Evolutionary conservation across 345 rosid species (phyloP), one percentile per base, ranked within the genome.

Genomic region (Camelina sativa): DNA sequence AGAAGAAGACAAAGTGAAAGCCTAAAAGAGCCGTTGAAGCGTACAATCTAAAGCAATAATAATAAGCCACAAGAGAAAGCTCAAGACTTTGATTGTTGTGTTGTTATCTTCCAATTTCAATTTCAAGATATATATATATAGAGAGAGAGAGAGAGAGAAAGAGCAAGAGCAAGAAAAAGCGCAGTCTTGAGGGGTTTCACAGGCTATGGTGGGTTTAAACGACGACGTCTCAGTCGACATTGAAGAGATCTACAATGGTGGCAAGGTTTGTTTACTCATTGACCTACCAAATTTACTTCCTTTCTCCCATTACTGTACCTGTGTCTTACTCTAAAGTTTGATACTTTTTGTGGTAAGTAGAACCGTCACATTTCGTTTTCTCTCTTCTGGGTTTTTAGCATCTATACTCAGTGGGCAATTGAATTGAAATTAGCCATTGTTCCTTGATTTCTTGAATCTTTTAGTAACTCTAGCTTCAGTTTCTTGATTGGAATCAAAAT

Each of bases 211-310:
- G 20, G 90, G 79, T n/a, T 85, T 84, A 1, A 85, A 74, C 58
- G 91, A 84, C 76, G 86, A 79, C 77, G 79, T 85, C 68, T 86
- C 88, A 44, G 63, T 89, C 62, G 86, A 86, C 62, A 75, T 85
- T 80, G 97, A 91, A 85, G 87, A 89, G 93, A 91, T 93, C 86
- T 84, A 73, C 80, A 88, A 91, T 68, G 88, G 91, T 65, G 96
- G 98, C 69, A 86, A 89, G 93, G 98, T 89, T 58, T 28, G 67
- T 22, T 54, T 59, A 50, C 68, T 34, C 57, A 7, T 30, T 62
- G 1, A 69, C 65, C 70, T 76, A 17, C n/a, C 7, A 64, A 62
- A 62, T 17, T 62, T 46, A 47, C 71, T 56, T 60, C 16, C 55
- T 71, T 62, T 22, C 64, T 59, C 44, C 43, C 19, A n/a, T 46